These are phyloP conservation scores for Arthrinium phaeospermum DNA, from an alignment of 2,329 filamentous ascomycete genomes.

Conservation along the genomic window DNA sequence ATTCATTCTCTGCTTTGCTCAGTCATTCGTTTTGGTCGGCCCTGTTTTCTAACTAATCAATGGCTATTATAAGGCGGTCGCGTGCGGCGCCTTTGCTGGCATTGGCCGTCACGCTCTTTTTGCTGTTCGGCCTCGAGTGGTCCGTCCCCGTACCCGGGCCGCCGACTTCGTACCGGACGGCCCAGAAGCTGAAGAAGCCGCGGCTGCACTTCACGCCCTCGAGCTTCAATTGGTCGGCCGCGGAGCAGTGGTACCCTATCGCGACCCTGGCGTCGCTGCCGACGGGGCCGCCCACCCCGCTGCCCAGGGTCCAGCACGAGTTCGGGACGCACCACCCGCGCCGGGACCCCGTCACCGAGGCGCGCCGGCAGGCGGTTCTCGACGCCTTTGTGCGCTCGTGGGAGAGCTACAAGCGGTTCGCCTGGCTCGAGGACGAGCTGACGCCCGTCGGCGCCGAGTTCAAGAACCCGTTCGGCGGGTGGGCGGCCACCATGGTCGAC, in stretches of 20 bases:
- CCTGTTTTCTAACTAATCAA: not conserved
- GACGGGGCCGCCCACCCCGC: not conserved
- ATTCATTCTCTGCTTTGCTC: not conserved
- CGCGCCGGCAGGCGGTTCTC: conserved; percentile 45
- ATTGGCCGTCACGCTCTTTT: not conserved
- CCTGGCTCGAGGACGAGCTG: conserved; percentile 66
- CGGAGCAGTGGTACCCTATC: conserved; percentile 20
- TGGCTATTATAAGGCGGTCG: conserved; percentile 1
- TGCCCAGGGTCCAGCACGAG: conserved; percentile 12
- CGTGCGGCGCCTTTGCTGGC: conserved; percentile 4
- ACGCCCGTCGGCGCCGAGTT: conserved; percentile 36
- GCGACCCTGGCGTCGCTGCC: conserved; percentile 11
- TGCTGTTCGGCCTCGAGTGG: not conserved
- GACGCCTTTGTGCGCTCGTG: conserved; percentile 61
- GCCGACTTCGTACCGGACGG: not conserved
- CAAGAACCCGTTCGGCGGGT: conserved; percentile 41
- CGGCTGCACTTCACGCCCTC: conserved; percentile 19
- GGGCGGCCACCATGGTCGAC: conserved; percentile 66
- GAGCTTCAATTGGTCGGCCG: conserved; percentile 23
- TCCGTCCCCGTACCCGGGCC: not conserved
- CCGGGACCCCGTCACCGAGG: not conserved
- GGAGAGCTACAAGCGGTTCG: conserved; percentile 65
- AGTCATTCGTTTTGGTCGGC: not conserved
- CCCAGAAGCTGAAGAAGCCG: not conserved
- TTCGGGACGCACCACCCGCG: not conserved